Percentiles rank a stretch among this genome's conserved stretches.
Conservation (phyloP, 2,329 filamentous ascomycete genomes). For the Alternaria ventricosa region DNA sequence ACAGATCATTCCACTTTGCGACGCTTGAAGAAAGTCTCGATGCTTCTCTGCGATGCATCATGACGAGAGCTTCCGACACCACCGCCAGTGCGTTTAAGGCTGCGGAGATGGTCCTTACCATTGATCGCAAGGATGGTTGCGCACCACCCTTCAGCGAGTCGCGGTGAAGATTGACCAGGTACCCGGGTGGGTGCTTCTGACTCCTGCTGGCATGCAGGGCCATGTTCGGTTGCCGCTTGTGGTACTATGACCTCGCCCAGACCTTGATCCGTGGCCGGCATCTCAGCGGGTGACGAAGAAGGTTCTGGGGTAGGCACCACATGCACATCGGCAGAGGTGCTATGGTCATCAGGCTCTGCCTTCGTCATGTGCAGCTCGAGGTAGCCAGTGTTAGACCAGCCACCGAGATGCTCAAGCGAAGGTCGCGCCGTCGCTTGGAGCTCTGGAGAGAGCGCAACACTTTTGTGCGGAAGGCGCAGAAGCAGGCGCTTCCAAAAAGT, state of each 20-base stretch:
- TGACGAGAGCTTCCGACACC: conserved; percentile 81
- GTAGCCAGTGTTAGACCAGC: conserved; percentile 72
- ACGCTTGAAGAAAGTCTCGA: conserved; percentile 79
- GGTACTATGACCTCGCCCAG: background rate
- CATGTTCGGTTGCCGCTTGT: background rate
- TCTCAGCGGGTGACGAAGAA: conserved; percentile 2
- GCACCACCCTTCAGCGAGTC: conserved; percentile 49
- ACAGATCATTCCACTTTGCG: conserved; percentile 49
- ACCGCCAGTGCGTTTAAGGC: conserved; percentile 78
- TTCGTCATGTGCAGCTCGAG: conserved; percentile 55
- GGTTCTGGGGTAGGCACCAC: background rate
- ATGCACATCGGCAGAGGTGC: background rate
- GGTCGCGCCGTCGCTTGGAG: conserved; percentile 49
- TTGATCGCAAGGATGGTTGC: conserved; percentile 69
- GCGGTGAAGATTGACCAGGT: background rate
- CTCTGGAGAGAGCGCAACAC: conserved; percentile 54
- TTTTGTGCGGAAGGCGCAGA: conserved; percentile 58
- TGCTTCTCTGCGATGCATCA: conserved; percentile 76
- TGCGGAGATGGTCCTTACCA: conserved; percentile 71
- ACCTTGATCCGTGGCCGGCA: background rate
- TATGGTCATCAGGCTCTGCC: background rate
- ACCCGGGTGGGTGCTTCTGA: background rate
- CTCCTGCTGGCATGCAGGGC: background rate
- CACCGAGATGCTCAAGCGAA: conserved; percentile 61
- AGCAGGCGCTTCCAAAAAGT: conserved; percentile 70